Percentiles rank a stretch among this genome's conserved stretches.
Evolutionary conservation across 768 basidiomycete species (phyloP).

Genomic region (Strobilomyces echinocephalus): DNA sequence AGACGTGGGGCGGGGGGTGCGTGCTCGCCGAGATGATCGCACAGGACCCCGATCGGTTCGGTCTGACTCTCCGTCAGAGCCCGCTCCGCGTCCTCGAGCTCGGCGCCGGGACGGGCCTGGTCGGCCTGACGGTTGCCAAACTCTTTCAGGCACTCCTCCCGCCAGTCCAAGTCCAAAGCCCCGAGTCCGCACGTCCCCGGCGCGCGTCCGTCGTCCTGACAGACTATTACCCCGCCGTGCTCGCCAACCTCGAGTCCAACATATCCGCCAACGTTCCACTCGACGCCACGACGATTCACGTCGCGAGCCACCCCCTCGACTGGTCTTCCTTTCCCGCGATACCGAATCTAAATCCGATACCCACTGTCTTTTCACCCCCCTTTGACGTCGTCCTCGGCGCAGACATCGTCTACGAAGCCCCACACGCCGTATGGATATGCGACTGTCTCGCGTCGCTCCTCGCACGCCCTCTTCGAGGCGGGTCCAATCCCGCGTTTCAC

Average conservation of each 20-base stretch:
- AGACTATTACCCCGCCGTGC: constrained; percentile 46
- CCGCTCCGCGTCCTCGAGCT: constrained; percentile 45
- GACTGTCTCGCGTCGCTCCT: constrained; percentile 39
- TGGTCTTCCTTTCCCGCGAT: constrained; percentile 2
- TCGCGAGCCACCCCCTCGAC: constrained; percentile 17
- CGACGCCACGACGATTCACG: constrained; percentile 2
- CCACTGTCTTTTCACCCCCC: constrained; percentile 26
- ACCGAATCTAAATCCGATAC: constrained; percentile 1
- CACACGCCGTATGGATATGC: constrained; percentile 45
- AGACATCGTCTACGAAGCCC: constrained; percentile 50
- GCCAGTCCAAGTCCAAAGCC: too few species aligned
- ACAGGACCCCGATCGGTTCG: constrained; percentile 50
- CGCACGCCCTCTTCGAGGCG: constrained; percentile 14
- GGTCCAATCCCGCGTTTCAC: constrained; percentile 44
- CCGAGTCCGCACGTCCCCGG: neutral
- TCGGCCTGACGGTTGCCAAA: constrained; percentile 40
- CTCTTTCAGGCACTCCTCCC: constrained; percentile 16
- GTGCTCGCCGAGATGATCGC: constrained; percentile 73
- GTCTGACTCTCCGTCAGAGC: constrained; percentile 21
- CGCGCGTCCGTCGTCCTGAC: constrained; percentile 36
- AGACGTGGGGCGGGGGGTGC: constrained; percentile 87
- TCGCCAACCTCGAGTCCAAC: constrained; percentile 46
- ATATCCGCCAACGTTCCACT: constrained; percentile 23
- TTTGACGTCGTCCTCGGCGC: constrained; percentile 52
- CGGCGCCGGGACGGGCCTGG: constrained; percentile 55